These are phyloP conservation scores for Hibiscus syriacus DNA, from an alignment of 345 rosid genomes.

Conservation along the genomic window DNA sequence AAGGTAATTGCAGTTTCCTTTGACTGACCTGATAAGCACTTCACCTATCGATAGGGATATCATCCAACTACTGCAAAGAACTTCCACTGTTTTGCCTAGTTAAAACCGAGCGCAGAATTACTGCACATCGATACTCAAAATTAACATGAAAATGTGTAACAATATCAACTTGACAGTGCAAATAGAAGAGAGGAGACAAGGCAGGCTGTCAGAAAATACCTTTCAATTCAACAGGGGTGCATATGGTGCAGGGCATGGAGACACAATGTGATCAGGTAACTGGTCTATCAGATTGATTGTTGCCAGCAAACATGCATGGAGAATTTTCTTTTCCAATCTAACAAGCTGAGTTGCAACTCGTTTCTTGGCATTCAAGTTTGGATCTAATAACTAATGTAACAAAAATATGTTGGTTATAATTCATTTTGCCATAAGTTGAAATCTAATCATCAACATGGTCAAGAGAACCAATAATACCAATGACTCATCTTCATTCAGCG, in stretches of 20 bases:
- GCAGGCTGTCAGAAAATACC: constrained; percentile 22
- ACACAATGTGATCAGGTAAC: constrained; percentile 65
- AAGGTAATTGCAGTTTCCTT: constrained; percentile 3
- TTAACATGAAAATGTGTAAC: neutral
- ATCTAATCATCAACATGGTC: constrained; percentile 1
- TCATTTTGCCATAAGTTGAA: neutral
- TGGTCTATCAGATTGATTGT: constrained; percentile 49
- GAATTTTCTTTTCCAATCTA: constrained; percentile 81
- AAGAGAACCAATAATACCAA: constrained; percentile 37
- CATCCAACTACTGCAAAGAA: constrained; percentile 3
- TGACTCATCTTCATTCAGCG: constrained; percentile 66
- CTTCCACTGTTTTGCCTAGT: constrained; percentile 18
- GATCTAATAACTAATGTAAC: constrained; percentile 58
- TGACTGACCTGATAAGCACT: constrained; percentile 23
- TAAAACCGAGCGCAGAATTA: neutral
- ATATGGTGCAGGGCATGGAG: constrained; percentile 92
- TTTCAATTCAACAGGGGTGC: constrained; percentile 65
- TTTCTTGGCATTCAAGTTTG: constrained; percentile 63
- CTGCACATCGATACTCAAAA: constrained; percentile 12
- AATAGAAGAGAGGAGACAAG: neutral
- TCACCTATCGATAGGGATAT: constrained; percentile 3
- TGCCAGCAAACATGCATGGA: constrained; percentile 61
- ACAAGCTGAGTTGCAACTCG: constrained; percentile 91
- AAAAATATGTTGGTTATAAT: constrained; percentile 4
- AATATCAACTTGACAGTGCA: neutral